phyloP scores from a whole-genome alignment of 768 basidiomycete species.

The Pleurotus giganteus region DNA sequence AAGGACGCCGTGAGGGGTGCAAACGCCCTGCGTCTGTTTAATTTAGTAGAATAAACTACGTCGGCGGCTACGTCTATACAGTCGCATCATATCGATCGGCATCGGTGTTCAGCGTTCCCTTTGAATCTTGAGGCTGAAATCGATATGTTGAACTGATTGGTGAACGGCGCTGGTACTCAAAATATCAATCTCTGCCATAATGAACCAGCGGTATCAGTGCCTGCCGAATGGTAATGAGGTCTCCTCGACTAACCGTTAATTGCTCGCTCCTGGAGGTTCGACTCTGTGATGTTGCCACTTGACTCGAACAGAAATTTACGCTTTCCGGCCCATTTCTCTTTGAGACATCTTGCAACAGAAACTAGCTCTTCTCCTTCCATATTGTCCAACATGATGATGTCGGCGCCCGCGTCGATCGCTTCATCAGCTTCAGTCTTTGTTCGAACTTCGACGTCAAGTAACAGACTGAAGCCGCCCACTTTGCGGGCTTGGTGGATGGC shows the following conservation, averaged over 20 bases:
- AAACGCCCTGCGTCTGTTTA: slow-evolving; percentile 75
- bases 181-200: slow-evolving; percentile 82
- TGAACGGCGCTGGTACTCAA: slow-evolving; percentile 88
- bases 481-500: slow-evolving; percentile 84
- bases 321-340: slow-evolving; percentile 76
- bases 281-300: slow-evolving; percentile 92
- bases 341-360: slow-evolving; percentile 65
- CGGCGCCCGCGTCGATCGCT: slow-evolving; percentile 94
- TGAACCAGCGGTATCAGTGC: neutral
- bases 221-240: neutral
- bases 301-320: slow-evolving; percentile 89
- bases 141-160: slow-evolving; percentile 90
- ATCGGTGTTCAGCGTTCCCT: slow-evolving; percentile 38
- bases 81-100: neutral
- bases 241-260: slow-evolving; percentile 63
- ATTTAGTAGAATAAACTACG: slow-evolving; percentile 31
- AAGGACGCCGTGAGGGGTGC: slow-evolving; percentile 65
- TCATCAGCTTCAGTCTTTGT: slow-evolving; percentile 91
- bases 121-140: slow-evolving; percentile 97
- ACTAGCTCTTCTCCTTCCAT: slow-evolving; percentile 76
- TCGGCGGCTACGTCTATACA: neutral
- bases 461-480: slow-evolving; percentile 88
- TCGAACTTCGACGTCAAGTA: slow-evolving; percentile 91
- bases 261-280: slow-evolving; percentile 75
- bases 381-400: slow-evolving; percentile 95